Conservation (phyloP, 495 filamentous ascomycete species). For the Penicillium chermesinum region DNA sequence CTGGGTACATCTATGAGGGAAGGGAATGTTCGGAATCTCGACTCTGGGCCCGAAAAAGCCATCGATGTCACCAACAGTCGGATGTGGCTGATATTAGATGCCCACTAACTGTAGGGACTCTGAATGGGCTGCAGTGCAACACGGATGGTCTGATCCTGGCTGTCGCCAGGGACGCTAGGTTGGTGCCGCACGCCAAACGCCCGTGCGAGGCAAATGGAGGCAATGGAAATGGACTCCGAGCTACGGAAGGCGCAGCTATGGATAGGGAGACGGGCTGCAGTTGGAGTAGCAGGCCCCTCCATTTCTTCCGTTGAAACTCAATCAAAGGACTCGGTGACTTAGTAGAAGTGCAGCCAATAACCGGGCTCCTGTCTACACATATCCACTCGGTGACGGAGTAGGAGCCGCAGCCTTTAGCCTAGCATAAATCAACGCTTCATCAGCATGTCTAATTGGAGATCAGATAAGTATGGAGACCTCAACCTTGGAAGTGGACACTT, state of each 20-base stretch:
- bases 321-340: no score
- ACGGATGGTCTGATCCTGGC: not conserved
- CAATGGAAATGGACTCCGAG: not conserved
- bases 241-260: not conserved
- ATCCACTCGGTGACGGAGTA: no score
- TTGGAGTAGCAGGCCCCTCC: not conserved
- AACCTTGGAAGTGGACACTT: not conserved
- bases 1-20: no score
- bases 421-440: no score
- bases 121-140: constrained; percentile 1
- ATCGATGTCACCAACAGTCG: constrained; percentile 10
- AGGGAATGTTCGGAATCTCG: no score
- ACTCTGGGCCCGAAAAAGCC: constrained; percentile 3
- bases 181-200: constrained; percentile 2
- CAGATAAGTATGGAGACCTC: not conserved
- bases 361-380: no score
- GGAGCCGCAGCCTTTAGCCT: no score
- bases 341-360: no score
- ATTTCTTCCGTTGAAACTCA: no score
- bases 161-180: not conserved
- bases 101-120: not conserved
- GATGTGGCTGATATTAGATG: constrained; percentile 4
- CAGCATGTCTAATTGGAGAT: no score
- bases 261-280: not conserved
- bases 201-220: constrained; percentile 5